Evolutionary conservation across 768 basidiomycete genomes (phyloP).

Genomic region (Porpolomopsis calyptriformis): DNA sequence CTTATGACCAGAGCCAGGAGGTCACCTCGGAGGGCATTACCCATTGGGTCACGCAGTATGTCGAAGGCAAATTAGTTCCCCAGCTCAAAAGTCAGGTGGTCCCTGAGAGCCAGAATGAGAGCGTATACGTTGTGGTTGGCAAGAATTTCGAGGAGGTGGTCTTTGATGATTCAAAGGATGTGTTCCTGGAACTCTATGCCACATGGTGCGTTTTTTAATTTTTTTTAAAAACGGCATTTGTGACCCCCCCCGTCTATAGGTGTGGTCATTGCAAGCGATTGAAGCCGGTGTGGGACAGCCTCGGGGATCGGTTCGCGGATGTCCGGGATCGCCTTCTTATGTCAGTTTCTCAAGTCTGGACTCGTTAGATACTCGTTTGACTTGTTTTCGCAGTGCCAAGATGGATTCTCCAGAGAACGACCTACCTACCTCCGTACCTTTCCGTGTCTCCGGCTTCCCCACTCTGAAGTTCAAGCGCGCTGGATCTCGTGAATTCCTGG

Average conservation of each 20-base stretch:
- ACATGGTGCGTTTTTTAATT: constrained; percentile 65
- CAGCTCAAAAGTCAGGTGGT: constrained; percentile 85
- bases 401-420: constrained; percentile 97
- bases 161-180: constrained; percentile 81
- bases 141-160: constrained; percentile 84
- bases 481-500: constrained; percentile 74
- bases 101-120: constrained; percentile 74
- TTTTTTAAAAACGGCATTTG: not conserved
- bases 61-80: constrained; percentile 66
- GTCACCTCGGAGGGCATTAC: constrained; percentile 48
- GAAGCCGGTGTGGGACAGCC: constrained; percentile 85
- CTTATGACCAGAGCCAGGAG: constrained; percentile 59
- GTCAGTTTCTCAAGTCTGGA: constrained; percentile 32
- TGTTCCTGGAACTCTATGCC: constrained; percentile 95
- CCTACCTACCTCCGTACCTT: constrained; percentile 75
- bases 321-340: constrained; percentile 70
- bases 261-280: constrained; percentile 96
- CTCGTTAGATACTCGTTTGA: constrained; percentile 6
- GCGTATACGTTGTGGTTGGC: constrained; percentile 74
- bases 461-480: constrained; percentile 96
- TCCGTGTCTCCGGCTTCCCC: constrained; percentile 85
- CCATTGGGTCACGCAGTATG: constrained; percentile 51
- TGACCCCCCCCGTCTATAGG: constrained; percentile 28
- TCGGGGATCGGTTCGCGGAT: constrained; percentile 74
- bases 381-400: constrained; percentile 55